Evolutionary conservation across 2,329 filamentous ascomycete species (phyloP).

Genomic region (Botrytis sinoallii): DNA sequence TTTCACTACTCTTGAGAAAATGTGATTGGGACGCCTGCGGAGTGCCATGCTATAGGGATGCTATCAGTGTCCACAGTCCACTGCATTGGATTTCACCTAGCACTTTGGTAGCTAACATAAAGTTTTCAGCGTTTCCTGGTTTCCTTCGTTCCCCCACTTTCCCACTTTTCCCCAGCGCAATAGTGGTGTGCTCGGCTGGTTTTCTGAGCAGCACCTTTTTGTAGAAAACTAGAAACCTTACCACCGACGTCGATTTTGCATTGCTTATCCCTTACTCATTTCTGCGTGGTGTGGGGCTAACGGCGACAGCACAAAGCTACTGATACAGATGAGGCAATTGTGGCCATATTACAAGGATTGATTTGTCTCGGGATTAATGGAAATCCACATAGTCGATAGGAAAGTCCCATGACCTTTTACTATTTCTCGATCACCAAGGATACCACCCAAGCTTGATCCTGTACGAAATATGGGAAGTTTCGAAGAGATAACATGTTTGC

Average conservation of each 20-base stretch:
- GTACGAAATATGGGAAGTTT: slow-evolving; percentile 4
- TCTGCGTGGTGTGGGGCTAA: not conserved
- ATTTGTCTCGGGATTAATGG: slow-evolving; percentile 1
- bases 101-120: not conserved
- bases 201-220: not conserved
- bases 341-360: slow-evolving; percentile 1
- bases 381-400: not conserved
- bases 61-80: not conserved
- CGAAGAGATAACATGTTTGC: slow-evolving; percentile 4
- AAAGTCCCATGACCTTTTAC: slow-evolving; percentile 6
- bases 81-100: not conserved
- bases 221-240: slow-evolving; percentile 2
- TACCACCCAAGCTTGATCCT: not conserved
- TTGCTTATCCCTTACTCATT: slow-evolving; percentile 2
- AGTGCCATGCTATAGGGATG: not conserved
- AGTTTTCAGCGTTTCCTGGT: not conserved
- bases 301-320: slow-evolving; percentile 1
- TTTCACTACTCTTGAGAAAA: not conserved
- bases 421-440: not conserved
- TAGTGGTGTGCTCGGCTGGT: not conserved
- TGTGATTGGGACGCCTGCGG: not conserved
- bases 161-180: slow-evolving; percentile 5
- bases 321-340: slow-evolving; percentile 5
- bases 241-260: slow-evolving; percentile 14
- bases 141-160: not conserved